Base-by-base conservation (phyloP, 1,139 yeast genomes). In the Debaryomycetaceae sp. region DNA sequence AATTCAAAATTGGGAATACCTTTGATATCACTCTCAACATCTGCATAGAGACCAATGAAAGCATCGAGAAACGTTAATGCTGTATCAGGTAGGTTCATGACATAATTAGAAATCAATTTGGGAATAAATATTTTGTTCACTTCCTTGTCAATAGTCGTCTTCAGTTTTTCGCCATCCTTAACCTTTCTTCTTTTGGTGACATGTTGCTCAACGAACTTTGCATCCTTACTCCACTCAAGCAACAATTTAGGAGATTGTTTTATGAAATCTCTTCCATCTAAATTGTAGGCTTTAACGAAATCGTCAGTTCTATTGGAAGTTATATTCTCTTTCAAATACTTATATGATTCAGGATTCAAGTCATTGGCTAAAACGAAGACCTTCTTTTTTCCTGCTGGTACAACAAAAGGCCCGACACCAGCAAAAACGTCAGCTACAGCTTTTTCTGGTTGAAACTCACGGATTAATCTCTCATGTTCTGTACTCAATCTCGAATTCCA, bases 401-500 rank as follows among this genome's bases (percentile, higher is more conserved):
- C 80, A 1, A 95, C 94, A 68, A 94, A 94, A 3, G 99, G 99
- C 0, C 99, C 99, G 2, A 94, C 98, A 30, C 99, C 99, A 0
- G 97, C 98, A 78, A 94, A 87, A 0, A 89, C 98, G 67, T 94
- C 99, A 49, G 89, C 88, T 0, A 94, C 87, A 2, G 87, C 86
- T 44, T 84, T 86, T 8, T 81, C 75, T 2, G 75, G 69, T 45
- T 75, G 56, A 56, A 94, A 91, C 41, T 59, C 61, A 3, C 65
- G 56, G 8, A 92, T 83, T 36, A 94, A 65, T 43, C 98, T 70
- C 39, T 83, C 94, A 61, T 94, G 99, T 55, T 94, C 99, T 0
- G 96, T 86, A 52, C 89, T 94, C 40, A 94, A 70, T 50, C 98
- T 76, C 11, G 98, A 88, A 62, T 94, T 94, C 99, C 99, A 94